A percentile compares a stretch with the other conserved stretches of the same genome.
Conservation (phyloP, 2,329 filamentous ascomycete genomes). For the Alternaria triticina region DNA sequence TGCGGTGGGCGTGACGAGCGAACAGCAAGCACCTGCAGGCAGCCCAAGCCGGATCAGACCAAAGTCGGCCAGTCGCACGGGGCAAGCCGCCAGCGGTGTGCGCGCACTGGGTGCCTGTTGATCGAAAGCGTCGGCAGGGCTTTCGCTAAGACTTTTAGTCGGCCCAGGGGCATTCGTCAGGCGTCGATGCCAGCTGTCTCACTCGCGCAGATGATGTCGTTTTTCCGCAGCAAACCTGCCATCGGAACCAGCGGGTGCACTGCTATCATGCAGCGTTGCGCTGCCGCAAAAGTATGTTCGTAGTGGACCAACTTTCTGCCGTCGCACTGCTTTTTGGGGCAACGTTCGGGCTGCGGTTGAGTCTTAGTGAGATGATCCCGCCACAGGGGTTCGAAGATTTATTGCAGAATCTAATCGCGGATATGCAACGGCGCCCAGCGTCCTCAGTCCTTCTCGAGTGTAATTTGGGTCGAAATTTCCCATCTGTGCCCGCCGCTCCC, state of each 20-base stretch:
- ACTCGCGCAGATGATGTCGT: constrained; percentile 28
- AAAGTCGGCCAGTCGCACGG: constrained; percentile 35
- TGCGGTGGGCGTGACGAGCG: constrained; percentile 36
- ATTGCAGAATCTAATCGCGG: constrained; percentile 27
- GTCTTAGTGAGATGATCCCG: constrained; percentile 23
- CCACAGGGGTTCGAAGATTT: constrained; percentile 24
- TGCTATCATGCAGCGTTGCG: constrained; percentile 3
- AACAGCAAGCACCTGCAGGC: constrained; percentile 41
- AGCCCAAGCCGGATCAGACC: constrained; percentile 28
- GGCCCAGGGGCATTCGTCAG: constrained; percentile 35
- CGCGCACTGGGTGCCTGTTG: constrained; percentile 34
- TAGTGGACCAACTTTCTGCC: not conserved
- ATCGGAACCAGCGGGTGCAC: not conserved
- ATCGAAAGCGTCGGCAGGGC: constrained; percentile 37
- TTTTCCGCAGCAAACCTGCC: constrained; percentile 9
- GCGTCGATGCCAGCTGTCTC: constrained; percentile 38
- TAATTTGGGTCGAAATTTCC: constrained; percentile 91
- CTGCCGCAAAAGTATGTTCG: constrained; percentile 18
- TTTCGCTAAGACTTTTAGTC: constrained; percentile 28
- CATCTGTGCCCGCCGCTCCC: constrained; percentile 81
- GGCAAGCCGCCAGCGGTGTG: constrained; percentile 42
- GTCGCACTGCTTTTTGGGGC: constrained; percentile 17
- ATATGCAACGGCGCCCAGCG: constrained; percentile 21
- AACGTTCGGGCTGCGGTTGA: constrained; percentile 29
- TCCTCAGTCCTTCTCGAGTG: constrained; percentile 56